Percentiles rank a stretch among this genome's conserved stretches.
phyloP scores from a whole-genome alignment of 2,329 filamentous ascomycete species.

The Scedosporium dehoogii region DNA sequence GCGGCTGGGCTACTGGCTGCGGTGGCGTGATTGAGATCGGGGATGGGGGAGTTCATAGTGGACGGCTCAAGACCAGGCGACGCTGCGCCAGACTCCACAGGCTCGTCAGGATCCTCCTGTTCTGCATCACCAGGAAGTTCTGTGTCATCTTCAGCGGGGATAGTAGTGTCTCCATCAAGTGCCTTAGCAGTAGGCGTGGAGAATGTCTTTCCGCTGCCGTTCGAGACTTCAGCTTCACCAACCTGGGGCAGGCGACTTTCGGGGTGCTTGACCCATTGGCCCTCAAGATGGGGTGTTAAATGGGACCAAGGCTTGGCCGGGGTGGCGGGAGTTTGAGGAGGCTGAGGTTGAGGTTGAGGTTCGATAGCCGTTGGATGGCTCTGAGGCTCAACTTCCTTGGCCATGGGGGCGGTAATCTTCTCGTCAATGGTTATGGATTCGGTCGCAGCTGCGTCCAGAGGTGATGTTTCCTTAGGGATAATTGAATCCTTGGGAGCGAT shows the following conservation, averaged over 20 bases:
- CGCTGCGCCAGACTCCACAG: slow-evolving; percentile 14
- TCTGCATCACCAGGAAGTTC: slow-evolving; percentile 12
- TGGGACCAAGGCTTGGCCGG: slow-evolving; percentile 25
- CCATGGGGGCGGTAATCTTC: neutral
- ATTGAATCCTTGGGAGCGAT: neutral
- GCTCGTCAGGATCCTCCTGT: slow-evolving; percentile 14
- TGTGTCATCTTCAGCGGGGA: slow-evolving; percentile 2
- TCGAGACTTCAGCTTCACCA: slow-evolving; percentile 5
- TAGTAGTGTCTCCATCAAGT: slow-evolving; percentile 1
- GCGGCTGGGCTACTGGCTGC: slow-evolving; percentile 3
- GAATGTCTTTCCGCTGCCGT: slow-evolving; percentile 5
- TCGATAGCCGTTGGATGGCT: neutral
- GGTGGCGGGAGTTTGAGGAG: slow-evolving; percentile 8
- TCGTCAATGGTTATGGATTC: neutral
- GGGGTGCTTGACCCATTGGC: slow-evolving; percentile 28
- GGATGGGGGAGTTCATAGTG: neutral
- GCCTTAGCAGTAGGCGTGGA: neutral
- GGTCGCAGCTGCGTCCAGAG: neutral
- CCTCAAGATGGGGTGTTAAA: slow-evolving; percentile 29
- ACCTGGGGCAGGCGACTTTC: slow-evolving; percentile 17
- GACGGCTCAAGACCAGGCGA: slow-evolving; percentile 2
- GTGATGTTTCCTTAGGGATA: neutral
- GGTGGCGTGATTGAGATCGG: slow-evolving; percentile 5
- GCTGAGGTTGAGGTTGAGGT: neutral
- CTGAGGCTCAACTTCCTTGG: neutral